These are phyloP conservation scores for Globisporangium nagaii DNA, from an alignment of 352 stramenopile genomes.

Conservation along the genomic window DNA sequence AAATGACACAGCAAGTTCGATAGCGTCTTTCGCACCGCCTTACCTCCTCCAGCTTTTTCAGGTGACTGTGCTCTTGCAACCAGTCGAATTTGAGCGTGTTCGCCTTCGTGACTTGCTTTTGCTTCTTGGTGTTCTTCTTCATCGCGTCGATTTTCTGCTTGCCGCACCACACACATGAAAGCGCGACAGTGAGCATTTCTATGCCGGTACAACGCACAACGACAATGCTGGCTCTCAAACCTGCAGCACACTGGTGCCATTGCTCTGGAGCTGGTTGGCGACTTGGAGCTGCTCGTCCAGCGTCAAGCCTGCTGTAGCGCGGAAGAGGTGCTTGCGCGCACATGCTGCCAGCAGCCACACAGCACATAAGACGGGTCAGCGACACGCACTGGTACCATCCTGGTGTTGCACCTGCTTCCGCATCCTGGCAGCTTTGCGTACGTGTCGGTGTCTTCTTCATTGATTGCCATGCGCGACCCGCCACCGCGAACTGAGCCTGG, in stretches of 20 bases:
- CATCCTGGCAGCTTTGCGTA: neutral
- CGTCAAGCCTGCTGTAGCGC: slow-evolving; percentile 52
- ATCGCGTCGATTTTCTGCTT: slow-evolving; percentile 57
- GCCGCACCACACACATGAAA: neutral
- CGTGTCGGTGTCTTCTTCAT: slow-evolving; percentile 3
- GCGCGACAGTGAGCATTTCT: neutral
- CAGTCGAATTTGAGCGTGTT: slow-evolving; percentile 73
- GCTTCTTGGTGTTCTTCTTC: slow-evolving; percentile 53
- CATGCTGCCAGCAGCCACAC: neutral
- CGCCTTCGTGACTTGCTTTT: slow-evolving; percentile 46
- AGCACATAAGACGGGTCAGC: neutral
- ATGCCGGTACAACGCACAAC: neutral
- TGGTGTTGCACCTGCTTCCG: too few relatives aligned
- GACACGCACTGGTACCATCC: neutral
- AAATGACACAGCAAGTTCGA: too few relatives aligned
- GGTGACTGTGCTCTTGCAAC: slow-evolving; percentile 55
- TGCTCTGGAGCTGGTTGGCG: slow-evolving; percentile 36
- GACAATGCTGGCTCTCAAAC: too few relatives aligned
- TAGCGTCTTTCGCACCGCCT: too few relatives aligned
- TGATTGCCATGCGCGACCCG: neutral
- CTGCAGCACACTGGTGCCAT: slow-evolving; percentile 49
- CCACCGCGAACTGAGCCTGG: too few relatives aligned
- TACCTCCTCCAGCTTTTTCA: slow-evolving; percentile 66
- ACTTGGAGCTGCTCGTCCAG: slow-evolving; percentile 63
- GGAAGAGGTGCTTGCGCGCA: slow-evolving; percentile 57